A percentile compares a stretch with the other conserved stretches of the same genome.
These are phyloP conservation scores for Diaporthe sp. DNA, from an alignment of 2,329 filamentous ascomycete species.

Conservation along the genomic window DNA sequence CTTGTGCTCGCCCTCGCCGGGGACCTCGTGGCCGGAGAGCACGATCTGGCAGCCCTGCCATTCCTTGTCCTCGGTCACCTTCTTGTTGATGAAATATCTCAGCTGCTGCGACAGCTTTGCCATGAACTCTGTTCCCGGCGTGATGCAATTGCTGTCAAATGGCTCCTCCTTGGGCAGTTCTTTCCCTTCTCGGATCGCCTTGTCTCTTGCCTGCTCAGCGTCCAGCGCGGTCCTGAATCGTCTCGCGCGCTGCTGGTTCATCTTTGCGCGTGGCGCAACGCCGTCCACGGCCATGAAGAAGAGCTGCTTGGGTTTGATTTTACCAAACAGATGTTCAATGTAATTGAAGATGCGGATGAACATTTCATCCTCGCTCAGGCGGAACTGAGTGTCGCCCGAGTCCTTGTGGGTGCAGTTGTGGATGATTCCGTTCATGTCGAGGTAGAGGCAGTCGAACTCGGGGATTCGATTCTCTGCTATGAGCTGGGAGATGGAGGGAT, in stretches of 20 bases:
- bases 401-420: constrained; percentile 99
- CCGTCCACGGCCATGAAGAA: constrained; percentile 99
- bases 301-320: constrained; percentile 97
- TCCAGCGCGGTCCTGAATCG: constrained; percentile 96
- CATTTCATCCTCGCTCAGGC: constrained; percentile 98
- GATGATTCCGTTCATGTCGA: constrained; percentile 99
- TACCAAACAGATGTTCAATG: constrained; percentile 97
- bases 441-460: constrained; percentile 97
- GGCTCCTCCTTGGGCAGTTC: constrained; percentile 95
- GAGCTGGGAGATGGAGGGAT: constrained; percentile 97
- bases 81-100: constrained; percentile 99
- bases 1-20: constrained; percentile 98
- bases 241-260: constrained; percentile 98
- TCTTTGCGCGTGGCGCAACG: constrained; percentile 97
- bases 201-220: constrained; percentile 88
- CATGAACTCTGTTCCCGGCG: constrained; percentile 97
- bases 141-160: constrained; percentile 99
- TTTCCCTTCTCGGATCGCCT: constrained; percentile 88
- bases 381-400: constrained; percentile 89
- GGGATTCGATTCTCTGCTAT: constrained; percentile 99
- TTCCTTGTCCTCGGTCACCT: constrained; percentile 94
- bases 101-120: constrained; percentile 93
- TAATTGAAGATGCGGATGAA: constrained; percentile 99
- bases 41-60: constrained; percentile 98
- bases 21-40: constrained; percentile 96